These are phyloP conservation scores for Craspedostauros australis DNA, from an alignment of 108 stramenopile genomes.

Conservation along the genomic window DNA sequence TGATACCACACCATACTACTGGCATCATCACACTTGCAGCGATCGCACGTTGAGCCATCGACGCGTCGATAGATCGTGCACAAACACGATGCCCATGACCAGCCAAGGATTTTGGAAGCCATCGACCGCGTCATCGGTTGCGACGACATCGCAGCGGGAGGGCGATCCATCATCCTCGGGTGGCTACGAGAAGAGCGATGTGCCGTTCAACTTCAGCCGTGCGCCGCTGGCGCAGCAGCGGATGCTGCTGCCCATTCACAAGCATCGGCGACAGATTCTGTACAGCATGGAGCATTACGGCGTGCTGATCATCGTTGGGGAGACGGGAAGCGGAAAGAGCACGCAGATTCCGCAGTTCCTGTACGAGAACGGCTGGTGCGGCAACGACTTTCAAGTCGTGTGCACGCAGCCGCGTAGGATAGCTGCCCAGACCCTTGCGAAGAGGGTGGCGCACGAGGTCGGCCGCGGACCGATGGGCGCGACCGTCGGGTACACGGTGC, in stretches of 20 bases:
- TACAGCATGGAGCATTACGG: slow-evolving; percentile 64
- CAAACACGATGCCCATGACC: too few species aligned
- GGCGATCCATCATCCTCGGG: too few species aligned
- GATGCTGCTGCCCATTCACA: slow-evolving; percentile 71
- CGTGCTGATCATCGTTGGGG: slow-evolving; percentile 90
- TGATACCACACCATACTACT: too few species aligned
- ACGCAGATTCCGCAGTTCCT: slow-evolving; percentile 95
- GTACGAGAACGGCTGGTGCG: slow-evolving; percentile 82
- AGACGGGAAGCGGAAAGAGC: slow-evolving; percentile 87
- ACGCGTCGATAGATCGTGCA: too few species aligned
- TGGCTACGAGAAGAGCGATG: too few species aligned
- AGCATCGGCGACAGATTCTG: slow-evolving; percentile 73
- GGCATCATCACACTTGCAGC: too few species aligned
- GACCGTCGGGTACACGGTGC: slow-evolving; percentile 72
- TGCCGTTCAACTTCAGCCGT: slow-evolving; percentile 27
- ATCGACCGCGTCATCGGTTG: background rate
- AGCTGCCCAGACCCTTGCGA: slow-evolving; percentile 83
- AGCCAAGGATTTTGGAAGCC: slow-evolving; percentile 15
- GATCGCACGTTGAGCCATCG: too few species aligned
- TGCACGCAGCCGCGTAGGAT: slow-evolving; percentile 91
- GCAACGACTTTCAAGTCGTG: slow-evolving; percentile 57
- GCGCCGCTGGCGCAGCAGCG: slow-evolving; percentile 52
- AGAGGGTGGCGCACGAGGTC: slow-evolving; percentile 73
- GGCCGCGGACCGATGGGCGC: slow-evolving; percentile 26
- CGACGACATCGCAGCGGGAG: background rate